These are phyloP conservation scores for Amauroascus verrucosus DNA, from an alignment of 2,329 filamentous ascomycete genomes.

Conservation along the genomic window DNA sequence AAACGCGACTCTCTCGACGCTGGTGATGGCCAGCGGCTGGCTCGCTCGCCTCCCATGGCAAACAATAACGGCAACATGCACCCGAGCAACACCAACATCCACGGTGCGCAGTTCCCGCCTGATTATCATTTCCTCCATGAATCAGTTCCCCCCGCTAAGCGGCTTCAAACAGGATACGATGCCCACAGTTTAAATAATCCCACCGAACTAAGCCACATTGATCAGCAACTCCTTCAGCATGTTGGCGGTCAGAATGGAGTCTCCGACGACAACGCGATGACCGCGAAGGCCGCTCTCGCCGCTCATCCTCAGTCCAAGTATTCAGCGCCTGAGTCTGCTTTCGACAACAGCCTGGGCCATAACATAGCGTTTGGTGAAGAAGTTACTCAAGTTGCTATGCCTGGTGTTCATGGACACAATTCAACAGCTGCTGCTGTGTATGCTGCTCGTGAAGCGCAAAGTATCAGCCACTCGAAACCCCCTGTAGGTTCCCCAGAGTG, in stretches of 20 bases:
- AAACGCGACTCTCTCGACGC: conserved; percentile 35
- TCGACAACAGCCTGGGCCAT: conserved; percentile 16
- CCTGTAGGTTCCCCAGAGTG: conserved; percentile 93
- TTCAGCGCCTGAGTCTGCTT: conserved; percentile 24
- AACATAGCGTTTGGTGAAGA: conserved; percentile 30
- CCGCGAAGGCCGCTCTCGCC: conserved; percentile 39
- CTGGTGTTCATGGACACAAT: conserved; percentile 30
- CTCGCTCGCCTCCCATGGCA: conserved; percentile 30
- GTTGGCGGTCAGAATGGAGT: conserved; percentile 46
- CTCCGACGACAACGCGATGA: conserved; percentile 38
- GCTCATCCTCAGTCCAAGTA: conserved; percentile 39
- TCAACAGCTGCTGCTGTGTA: conserved; percentile 53
- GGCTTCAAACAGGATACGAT: conserved; percentile 25
- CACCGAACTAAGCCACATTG: conserved; percentile 34
- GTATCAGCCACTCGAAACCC: conserved; percentile 53
- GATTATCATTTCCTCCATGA: conserved; percentile 19
- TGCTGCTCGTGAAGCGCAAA: conserved; percentile 43
- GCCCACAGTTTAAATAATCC: conserved; percentile 29
- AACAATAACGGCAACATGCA: conserved; percentile 13
- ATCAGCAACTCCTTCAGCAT: conserved; percentile 40
- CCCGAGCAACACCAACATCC: conserved; percentile 29
- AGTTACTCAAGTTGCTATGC: conserved; percentile 31
- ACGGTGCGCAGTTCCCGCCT: conserved; percentile 18
- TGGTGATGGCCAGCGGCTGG: conserved; percentile 33
- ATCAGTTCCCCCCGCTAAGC: conserved; percentile 24